These are phyloP conservation scores for Metarhizium guizhouense DNA, from an alignment of 2,329 filamentous ascomycete genomes.

Conservation along the genomic window DNA sequence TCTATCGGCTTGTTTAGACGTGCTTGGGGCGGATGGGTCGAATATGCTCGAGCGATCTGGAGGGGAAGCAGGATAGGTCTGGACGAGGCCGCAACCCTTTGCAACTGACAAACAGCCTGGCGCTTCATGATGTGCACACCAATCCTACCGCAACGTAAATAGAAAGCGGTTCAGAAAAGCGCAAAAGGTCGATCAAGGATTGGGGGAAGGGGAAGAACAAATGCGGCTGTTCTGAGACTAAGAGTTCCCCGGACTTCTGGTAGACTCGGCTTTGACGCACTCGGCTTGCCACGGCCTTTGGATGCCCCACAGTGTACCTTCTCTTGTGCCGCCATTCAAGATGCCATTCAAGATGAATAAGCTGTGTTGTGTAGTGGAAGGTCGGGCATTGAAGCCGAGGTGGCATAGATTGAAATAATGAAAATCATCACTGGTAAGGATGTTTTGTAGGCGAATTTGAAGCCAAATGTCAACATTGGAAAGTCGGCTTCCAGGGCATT, in stretches of 20 bases:
- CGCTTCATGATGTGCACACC: conserved; percentile 19
- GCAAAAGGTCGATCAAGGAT: conserved; percentile 5
- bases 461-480: too few species aligned
- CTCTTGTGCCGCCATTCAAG: neutral
- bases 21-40: conserved; percentile 49
- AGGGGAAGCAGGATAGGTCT: conserved; percentile 10
- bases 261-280: conserved; percentile 7
- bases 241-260: neutral
- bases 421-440: too few species aligned
- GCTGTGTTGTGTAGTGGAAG: conserved; percentile 7
- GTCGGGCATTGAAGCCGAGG: neutral
- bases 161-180: conserved; percentile 3
- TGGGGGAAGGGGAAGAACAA: neutral
- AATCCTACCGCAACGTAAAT: conserved; percentile 4
- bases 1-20: conserved; percentile 79
- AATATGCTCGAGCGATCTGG: conserved; percentile 32
- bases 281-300: conserved; percentile 30
- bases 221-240: neutral
- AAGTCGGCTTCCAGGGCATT: too few species aligned
- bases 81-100: conserved; percentile 16
- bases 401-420: neutral
- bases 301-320: neutral
- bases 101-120: conserved; percentile 20
- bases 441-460: too few species aligned
- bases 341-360: neutral